Evolutionary conservation across 2,329 filamentous ascomycete species (phyloP).

Genomic region (Exophiala spinifera): DNA sequence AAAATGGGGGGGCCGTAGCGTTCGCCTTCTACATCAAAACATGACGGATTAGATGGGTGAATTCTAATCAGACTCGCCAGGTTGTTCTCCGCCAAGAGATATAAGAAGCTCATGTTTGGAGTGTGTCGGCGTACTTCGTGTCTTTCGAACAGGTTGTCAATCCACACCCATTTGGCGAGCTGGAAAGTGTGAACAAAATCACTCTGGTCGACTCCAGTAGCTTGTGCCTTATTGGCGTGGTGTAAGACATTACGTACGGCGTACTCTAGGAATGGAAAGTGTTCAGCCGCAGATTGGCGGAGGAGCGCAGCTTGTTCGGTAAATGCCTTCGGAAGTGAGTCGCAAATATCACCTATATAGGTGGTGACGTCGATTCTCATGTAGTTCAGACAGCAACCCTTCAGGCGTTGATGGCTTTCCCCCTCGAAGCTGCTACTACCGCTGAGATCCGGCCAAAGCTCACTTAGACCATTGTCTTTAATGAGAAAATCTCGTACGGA

Average conservation of each 20-base stretch:
- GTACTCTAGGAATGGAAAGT: conserved; percentile 25
- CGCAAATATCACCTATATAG: no score
- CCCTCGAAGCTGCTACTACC: no score
- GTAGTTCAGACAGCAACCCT: no score
- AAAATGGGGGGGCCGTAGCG: conserved; percentile 27
- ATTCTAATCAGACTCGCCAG: conserved; percentile 33
- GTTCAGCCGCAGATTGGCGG: no score
- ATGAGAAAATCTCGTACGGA: conserved; percentile 43
- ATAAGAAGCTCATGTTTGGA: conserved; percentile 26
- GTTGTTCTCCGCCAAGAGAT: conserved; percentile 20
- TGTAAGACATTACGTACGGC: conserved; percentile 31
- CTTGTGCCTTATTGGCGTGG: conserved; percentile 32
- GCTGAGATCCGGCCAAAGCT: conserved; percentile 37
- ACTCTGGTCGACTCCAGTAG: conserved; percentile 20
- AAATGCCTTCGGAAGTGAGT: no score
- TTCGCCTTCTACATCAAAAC: conserved; percentile 23
- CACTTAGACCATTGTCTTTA: conserved; percentile 35
- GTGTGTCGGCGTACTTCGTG: conserved; percentile 32
- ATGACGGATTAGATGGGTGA: conserved; percentile 36
- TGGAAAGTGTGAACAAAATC: conserved; percentile 32
- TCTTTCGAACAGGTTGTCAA: conserved; percentile 37
- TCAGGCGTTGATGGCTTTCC: no score
- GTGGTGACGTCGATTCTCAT: no score
- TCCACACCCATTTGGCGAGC: conserved; percentile 31
- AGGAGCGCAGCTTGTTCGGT: no score